Evolutionary conservation across 2,329 filamentous ascomycete species (phyloP).

Genomic region (Monosporascus ibericus): DNA sequence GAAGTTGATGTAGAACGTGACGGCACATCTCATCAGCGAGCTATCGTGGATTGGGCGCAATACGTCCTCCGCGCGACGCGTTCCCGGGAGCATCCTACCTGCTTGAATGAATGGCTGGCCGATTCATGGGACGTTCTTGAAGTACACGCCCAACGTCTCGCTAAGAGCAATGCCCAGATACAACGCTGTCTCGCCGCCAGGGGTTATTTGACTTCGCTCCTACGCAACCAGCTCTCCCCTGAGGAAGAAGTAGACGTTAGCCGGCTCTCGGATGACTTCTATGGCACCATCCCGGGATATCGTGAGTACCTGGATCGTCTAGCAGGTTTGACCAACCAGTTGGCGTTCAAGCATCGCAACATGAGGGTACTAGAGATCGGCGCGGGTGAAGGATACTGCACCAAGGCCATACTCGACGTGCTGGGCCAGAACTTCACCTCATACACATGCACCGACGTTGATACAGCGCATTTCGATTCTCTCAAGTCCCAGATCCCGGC

Average conservation of each 20-base stretch:
- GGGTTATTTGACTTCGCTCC: constrained; percentile 24
- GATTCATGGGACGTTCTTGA: constrained; percentile 5
- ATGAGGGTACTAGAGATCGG: constrained; percentile 28
- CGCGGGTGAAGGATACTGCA: constrained; percentile 31
- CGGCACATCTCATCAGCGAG: constrained; percentile 8
- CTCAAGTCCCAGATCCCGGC: constrained; percentile 24
- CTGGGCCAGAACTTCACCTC: constrained; percentile 13
- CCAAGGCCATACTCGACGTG: constrained; percentile 22
- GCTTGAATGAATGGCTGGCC: constrained; percentile 4
- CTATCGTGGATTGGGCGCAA: constrained; percentile 14
- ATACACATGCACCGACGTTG: constrained; percentile 39
- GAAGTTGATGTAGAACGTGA: constrained; percentile 8
- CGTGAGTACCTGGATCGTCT: constrained; percentile 18
- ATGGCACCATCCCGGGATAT: constrained; percentile 23
- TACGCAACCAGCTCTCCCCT: constrained; percentile 23
- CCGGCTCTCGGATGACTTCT: constrained; percentile 16
- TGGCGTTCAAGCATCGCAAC: constrained; percentile 23
- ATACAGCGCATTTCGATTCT: constrained; percentile 31
- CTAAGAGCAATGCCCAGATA: neutral
- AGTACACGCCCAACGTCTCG: constrained; percentile 1
- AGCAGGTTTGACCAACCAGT: constrained; percentile 22
- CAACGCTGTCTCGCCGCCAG: constrained; percentile 2
- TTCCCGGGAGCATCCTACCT: constrained; percentile 1
- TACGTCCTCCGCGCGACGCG: constrained; percentile 1
- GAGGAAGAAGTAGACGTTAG: constrained; percentile 15